Evolutionary conservation across 2,329 filamentous ascomycete species (phyloP).

Genomic region (Pseudophaeomoniella oleicola): DNA sequence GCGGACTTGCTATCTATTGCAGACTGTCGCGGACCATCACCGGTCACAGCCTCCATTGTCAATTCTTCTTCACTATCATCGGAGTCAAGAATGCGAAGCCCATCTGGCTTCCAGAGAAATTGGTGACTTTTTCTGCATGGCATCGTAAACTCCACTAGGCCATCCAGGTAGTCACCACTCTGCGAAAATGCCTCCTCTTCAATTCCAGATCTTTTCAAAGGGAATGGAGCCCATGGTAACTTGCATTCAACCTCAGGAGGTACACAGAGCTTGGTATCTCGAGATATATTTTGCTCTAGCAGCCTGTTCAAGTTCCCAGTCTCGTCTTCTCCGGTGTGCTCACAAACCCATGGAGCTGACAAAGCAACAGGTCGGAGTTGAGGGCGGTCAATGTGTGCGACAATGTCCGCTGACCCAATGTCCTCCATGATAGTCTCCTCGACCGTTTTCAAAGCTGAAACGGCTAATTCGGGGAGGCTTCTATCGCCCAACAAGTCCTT

Average conservation of each 20-base stretch:
- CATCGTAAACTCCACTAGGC: background rate
- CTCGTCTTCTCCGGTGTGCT: too few species aligned
- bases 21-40: too few species aligned
- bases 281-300: too few species aligned
- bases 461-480: background rate
- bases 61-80: slow-evolving; percentile 5
- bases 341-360: background rate
- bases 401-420: background rate
- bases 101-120: slow-evolving; percentile 10
- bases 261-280: too few species aligned
- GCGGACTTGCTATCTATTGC: too few species aligned
- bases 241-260: background rate
- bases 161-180: background rate
- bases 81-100: slow-evolving; percentile 7
- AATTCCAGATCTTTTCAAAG: background rate
- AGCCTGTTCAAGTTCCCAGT: too few species aligned
- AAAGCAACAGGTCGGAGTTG: background rate
- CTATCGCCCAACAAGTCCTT: background rate
- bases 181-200: background rate
- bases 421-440: background rate
- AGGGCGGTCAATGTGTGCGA: background rate
- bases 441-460: background rate
- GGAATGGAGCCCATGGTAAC: background rate
- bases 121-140: slow-evolving; percentile 6
- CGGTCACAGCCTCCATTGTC: too few species aligned